phyloP scores from a whole-genome alignment of 2,329 filamentous ascomycete genomes.

The Apiospora pterosperma region DNA sequence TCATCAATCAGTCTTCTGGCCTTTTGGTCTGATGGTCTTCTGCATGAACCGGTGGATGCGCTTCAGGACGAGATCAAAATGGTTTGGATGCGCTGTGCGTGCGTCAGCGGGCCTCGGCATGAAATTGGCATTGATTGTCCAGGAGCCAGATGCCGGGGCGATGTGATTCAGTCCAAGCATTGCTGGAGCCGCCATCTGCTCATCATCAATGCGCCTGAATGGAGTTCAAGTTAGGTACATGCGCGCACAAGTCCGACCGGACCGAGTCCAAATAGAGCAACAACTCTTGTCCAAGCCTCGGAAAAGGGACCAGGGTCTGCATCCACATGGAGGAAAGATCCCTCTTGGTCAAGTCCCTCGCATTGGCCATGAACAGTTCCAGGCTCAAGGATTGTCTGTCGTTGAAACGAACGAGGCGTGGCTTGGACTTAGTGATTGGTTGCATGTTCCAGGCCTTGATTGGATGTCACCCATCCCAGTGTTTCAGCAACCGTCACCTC shows the following conservation, averaged over 20 bases:
- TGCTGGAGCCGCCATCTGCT: conserved; percentile 1
- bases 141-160: background rate
- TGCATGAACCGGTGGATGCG: background rate
- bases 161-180: background rate
- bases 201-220: conserved; percentile 1
- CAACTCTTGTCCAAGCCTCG: background rate
- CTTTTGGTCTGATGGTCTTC: too few species aligned
- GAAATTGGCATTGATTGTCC: background rate
- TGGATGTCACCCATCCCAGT: background rate
- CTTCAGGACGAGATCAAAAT: background rate
- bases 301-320: background rate
- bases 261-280: too few species aligned
- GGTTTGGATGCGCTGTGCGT: background rate
- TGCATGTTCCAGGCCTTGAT: conserved; percentile 2
- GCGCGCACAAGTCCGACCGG: background rate
- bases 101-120: background rate
- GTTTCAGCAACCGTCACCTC: conserved; percentile 1
- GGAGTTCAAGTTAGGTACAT: background rate
- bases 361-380: background rate
- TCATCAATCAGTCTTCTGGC: too few species aligned
- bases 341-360: background rate
- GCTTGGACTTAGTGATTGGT: background rate
- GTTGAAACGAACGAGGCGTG: conserved; percentile 3
- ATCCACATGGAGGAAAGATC: background rate
- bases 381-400: background rate